These are phyloP conservation scores for Pyrenochaeta sp. DNA, from an alignment of 2,329 filamentous ascomycete species.

Conservation along the genomic window DNA sequence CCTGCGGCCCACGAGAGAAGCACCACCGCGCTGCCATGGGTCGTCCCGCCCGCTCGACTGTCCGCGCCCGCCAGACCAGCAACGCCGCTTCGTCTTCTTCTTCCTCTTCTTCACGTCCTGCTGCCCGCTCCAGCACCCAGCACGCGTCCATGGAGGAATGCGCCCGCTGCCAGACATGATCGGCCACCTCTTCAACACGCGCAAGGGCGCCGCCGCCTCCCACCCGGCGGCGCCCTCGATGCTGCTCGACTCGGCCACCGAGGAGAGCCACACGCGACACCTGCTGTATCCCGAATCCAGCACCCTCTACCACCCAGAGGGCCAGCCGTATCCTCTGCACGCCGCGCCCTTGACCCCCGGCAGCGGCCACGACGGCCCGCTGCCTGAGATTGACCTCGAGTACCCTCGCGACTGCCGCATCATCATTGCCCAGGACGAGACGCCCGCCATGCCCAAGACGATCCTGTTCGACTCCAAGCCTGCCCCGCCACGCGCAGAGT, in stretches of 20 bases:
- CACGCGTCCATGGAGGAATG: slow-evolving; percentile 21
- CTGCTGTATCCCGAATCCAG: slow-evolving; percentile 52
- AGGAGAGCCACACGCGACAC: slow-evolving; percentile 52
- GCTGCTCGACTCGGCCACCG: slow-evolving; percentile 48
- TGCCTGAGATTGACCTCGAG: slow-evolving; percentile 53
- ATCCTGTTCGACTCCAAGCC: slow-evolving; percentile 55
- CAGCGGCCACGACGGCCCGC: slow-evolving; percentile 46
- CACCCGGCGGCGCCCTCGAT: slow-evolving; percentile 35
- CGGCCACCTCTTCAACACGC: slow-evolving; percentile 51
- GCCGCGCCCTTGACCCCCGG: slow-evolving; percentile 38
- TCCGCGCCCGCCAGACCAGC: slow-evolving; percentile 29
- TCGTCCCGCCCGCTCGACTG: slow-evolving; percentile 27
- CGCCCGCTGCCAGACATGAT: slow-evolving; percentile 46
- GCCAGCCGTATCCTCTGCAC: slow-evolving; percentile 47
- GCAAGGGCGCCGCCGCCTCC: slow-evolving; percentile 37
- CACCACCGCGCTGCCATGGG: slow-evolving; percentile 36
- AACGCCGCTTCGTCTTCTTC: slow-evolving; percentile 10
- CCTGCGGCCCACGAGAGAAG: not conserved
- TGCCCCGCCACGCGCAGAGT: slow-evolving; percentile 39
- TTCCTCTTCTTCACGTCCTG: no score
- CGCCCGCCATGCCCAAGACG: slow-evolving; percentile 43
- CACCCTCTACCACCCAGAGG: slow-evolving; percentile 46
- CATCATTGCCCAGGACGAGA: slow-evolving; percentile 55
- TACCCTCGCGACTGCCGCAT: slow-evolving; percentile 52
- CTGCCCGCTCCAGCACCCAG: slow-evolving; percentile 21